phyloP scores from a whole-genome alignment of 495 filamentous ascomycete species.

The Daldinia childiae region DNA sequence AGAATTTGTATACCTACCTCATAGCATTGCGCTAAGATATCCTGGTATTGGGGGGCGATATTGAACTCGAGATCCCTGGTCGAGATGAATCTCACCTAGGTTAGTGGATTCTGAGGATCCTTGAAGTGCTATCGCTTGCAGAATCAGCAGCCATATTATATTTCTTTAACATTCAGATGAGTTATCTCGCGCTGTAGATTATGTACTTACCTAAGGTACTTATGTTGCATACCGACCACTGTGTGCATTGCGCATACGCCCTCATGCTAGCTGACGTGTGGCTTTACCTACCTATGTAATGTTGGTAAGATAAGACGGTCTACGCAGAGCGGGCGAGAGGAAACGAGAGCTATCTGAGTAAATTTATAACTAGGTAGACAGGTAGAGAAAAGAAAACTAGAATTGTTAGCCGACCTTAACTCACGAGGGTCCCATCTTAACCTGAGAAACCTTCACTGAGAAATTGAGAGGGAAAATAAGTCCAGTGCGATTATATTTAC shows the following conservation, averaged over 20 bases:
- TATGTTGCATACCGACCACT: neutral
- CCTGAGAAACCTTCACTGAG: neutral
- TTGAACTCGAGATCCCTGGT: neutral
- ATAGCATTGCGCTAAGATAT: slow-evolving; percentile 2
- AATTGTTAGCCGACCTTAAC: neutral
- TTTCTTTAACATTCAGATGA: neutral
- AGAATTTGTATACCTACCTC: neutral
- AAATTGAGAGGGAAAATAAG: neutral
- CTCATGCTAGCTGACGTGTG: slow-evolving; percentile 21
- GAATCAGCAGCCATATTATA: neutral
- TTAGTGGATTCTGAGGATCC: neutral
- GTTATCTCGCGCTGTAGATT: neutral
- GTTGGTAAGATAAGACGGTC: slow-evolving; percentile 11
- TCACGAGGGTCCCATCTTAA: neutral
- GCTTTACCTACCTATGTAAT: slow-evolving; percentile 1
- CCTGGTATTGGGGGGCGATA: neutral
- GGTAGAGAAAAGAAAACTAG: neutral
- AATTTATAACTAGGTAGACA: too few relatives aligned
- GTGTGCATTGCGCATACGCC: slow-evolving; percentile 11
- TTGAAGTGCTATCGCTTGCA: neutral
- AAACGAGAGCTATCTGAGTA: neutral
- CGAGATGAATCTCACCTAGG: neutral
- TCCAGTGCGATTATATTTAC: neutral
- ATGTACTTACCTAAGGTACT: neutral
- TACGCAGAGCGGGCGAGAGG: neutral